These are phyloP conservation scores for Mycena indigotica DNA, from an alignment of 768 basidiomycete species.

Conservation along the genomic window DNA sequence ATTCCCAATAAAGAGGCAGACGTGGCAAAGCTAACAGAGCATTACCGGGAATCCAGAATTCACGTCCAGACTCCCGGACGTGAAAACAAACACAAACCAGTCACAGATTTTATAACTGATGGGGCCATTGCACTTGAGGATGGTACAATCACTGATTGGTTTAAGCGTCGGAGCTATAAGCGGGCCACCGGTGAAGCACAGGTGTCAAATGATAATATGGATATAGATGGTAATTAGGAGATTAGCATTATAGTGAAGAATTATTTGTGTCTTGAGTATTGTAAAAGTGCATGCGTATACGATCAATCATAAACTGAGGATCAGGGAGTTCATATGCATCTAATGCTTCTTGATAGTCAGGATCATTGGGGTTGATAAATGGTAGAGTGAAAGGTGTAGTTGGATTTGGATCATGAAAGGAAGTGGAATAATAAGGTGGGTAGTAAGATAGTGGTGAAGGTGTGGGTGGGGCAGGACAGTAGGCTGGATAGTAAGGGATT, in stretches of 20 bases:
- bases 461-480: background rate
- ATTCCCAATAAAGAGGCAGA: conserved; percentile 19
- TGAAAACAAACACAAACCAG: background rate
- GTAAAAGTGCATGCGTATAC: background rate
- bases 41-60: conserved; percentile 5
- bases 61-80: conserved; percentile 8
- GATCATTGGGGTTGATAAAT: too few species aligned
- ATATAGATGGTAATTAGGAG: background rate
- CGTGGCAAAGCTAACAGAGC: conserved; percentile 9
- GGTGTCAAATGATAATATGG: background rate
- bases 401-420: background rate
- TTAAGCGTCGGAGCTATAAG: background rate
- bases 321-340: background rate
- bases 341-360: background rate
- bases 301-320: background rate
- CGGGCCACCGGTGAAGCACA: conserved; percentile 10
- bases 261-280: background rate
- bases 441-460: background rate
- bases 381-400: background rate
- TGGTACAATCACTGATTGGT: conserved; percentile 16
- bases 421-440: background rate
- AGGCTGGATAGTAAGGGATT: background rate
- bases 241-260: background rate
- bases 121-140: conserved; percentile 8
- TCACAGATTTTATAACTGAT: background rate